phyloP scores from a whole-genome alignment of 208 protist genomes.

The Leishmania gerbilli region DNA sequence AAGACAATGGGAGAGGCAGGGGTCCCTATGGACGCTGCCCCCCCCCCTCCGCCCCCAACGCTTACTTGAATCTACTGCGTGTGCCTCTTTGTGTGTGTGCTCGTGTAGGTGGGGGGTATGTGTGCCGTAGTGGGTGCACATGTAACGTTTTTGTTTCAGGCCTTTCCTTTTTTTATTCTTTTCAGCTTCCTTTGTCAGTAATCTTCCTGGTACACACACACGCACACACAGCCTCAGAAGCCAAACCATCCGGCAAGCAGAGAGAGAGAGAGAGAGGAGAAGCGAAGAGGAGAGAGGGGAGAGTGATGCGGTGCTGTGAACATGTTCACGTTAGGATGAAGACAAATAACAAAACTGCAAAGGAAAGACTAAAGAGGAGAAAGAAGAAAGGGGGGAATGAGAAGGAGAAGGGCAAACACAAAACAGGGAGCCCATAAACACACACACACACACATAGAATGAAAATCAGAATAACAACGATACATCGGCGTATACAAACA shows the following conservation, averaged over 20 bases:
- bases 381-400: neutral
- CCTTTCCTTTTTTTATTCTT: neutral
- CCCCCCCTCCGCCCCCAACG: no score
- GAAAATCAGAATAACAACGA: neutral
- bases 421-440: conserved; percentile 4
- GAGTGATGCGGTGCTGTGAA: no score
- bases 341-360: neutral
- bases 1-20: neutral
- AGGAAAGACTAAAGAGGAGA: conserved; percentile 8
- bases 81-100: neutral
- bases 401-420: conserved; percentile 8
- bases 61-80: neutral
- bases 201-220: neutral
- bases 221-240: neutral
- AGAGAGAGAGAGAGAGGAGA: neutral
- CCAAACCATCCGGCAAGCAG: neutral
- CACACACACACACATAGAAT: neutral
- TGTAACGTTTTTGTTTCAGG: neutral
- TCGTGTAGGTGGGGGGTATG: neutral
- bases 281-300: neutral
- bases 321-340: no score
- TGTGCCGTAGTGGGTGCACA: neutral
- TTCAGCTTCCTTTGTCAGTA: neutral
- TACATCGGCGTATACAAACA: no score
- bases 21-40: neutral